Percentiles rank a stretch among this genome's conserved stretches.
phyloP scores from a whole-genome alignment of 2,329 filamentous ascomycete genomes.

The Pseudogymnoascus sp. region DNA sequence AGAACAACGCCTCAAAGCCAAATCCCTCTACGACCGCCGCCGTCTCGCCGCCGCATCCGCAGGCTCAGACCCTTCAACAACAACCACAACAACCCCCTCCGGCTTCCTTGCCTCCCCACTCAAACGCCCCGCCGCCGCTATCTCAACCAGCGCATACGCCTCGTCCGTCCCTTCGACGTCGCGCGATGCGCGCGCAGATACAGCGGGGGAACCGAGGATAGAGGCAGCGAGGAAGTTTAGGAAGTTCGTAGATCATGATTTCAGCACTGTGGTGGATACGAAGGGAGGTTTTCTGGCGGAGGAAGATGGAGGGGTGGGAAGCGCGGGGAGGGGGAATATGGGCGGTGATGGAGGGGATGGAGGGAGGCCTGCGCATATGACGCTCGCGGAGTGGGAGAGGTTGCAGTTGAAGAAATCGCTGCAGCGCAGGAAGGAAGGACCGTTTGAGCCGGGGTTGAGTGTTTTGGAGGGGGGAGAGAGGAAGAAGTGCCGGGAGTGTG shows the following conservation, averaged over 20 bases:
- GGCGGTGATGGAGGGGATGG: constrained; percentile 39
- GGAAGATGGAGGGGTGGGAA: constrained; percentile 87
- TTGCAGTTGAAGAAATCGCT: constrained; percentile 68
- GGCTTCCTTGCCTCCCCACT: constrained; percentile 63
- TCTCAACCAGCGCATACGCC: constrained; percentile 40
- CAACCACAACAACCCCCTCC: constrained; percentile 47
- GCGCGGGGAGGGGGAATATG: constrained; percentile 46
- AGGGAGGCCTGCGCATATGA: constrained; percentile 80
- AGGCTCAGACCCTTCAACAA: constrained; percentile 28
- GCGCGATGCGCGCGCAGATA: constrained; percentile 57
- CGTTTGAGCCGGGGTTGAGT: constrained; percentile 84
- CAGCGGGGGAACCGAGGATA: constrained; percentile 16
- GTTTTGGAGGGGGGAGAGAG: constrained; percentile 57
- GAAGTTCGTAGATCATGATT: constrained; percentile 95
- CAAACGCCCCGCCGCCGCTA: constrained; percentile 64
- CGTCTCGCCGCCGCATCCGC: constrained; percentile 19
- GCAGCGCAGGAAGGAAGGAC: constrained; percentile 66
- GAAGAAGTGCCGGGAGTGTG: constrained; percentile 78
- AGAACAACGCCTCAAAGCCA: constrained; percentile 79
- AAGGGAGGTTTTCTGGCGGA: constrained; percentile 91
- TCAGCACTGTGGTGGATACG: constrained; percentile 95
- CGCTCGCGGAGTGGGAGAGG: constrained; percentile 82
- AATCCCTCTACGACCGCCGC: constrained; percentile 34
- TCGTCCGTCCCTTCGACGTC: constrained; percentile 47
- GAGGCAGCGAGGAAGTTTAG: constrained; percentile 77